These are phyloP conservation scores for Thalassiosira oceanica DNA, from an alignment of 352 stramenopile species.

Conservation along the genomic window DNA sequence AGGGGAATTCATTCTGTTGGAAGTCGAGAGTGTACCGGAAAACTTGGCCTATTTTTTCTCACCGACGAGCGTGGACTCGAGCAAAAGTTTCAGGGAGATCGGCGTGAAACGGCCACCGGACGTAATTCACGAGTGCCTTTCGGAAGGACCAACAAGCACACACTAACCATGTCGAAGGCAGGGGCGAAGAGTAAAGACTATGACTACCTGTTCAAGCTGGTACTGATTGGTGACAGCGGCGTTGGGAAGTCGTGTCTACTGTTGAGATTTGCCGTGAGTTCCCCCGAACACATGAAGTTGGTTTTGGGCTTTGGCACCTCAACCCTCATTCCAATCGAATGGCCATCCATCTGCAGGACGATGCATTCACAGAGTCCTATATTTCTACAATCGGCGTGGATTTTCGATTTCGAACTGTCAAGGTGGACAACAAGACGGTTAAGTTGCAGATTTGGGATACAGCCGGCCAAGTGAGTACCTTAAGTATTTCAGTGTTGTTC, in stretches of 20 bases:
- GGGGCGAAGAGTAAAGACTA: constrained; percentile 76
- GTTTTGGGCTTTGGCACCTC: no score
- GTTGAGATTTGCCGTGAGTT: constrained; percentile 92
- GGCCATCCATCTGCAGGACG: constrained; percentile 93
- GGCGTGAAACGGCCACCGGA: no score
- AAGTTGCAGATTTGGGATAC: constrained; percentile 95
- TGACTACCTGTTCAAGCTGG: constrained; percentile 99
- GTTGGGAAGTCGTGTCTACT: constrained; percentile 98
- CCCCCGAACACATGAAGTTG: no score
- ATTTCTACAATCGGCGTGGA: constrained; percentile 99
- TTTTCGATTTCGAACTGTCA: constrained; percentile 96
- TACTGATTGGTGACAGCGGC: constrained; percentile 96
- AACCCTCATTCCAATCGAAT: no score
- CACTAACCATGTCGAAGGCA: constrained; percentile 1
- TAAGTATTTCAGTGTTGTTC: no score
- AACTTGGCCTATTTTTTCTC: no score
- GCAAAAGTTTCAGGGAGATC: no score
- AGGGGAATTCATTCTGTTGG: no score
- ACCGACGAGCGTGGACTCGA: no score
- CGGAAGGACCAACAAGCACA: no score
- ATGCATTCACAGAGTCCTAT: constrained; percentile 98
- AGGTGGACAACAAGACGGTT: constrained; percentile 98
- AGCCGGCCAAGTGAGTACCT: constrained; percentile 80
- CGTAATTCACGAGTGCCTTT: no score
- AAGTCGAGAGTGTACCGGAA: no score